phyloP scores from a whole-genome alignment of 805 yeast species.

The Suhomyces sp. region DNA sequence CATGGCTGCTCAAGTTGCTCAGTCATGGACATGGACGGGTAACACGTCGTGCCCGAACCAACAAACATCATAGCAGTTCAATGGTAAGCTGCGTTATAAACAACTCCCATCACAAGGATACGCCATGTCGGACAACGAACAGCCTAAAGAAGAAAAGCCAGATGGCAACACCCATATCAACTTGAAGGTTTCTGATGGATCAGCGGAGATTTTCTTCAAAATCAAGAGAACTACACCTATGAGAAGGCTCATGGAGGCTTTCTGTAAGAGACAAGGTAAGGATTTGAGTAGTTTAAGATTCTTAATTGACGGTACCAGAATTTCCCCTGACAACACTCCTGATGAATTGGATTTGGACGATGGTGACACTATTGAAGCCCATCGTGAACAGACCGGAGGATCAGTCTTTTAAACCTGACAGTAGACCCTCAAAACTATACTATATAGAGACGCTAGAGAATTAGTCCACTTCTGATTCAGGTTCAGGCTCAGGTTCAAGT shows the following conservation, averaged over 20 bases:
- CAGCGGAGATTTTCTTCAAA: conserved; percentile 92
- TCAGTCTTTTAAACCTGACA: conserved; percentile 7
- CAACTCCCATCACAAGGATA: conserved; percentile 1
- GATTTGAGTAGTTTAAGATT: conserved; percentile 79
- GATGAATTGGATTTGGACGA: conserved; percentile 91
- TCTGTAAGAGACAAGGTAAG: conserved; percentile 96
- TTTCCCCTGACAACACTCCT: conserved; percentile 86
- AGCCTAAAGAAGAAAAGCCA: conserved; percentile 46
- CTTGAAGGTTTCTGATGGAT: conserved; percentile 90
- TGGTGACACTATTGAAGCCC: conserved; percentile 95
- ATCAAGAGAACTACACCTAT: conserved; percentile 90
- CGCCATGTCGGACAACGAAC: conserved; percentile 20
- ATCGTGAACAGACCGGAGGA: conserved; percentile 88
- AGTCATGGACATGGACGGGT: background rate
- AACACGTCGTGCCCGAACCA: background rate
- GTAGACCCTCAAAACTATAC: background rate
- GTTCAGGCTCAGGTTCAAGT: background rate
- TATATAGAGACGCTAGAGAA: background rate
- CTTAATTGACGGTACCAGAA: conserved; percentile 89
- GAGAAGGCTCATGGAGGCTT: conserved; percentile 94
- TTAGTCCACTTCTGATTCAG: background rate
- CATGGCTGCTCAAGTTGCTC: background rate
- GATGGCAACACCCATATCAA: conserved; percentile 69
- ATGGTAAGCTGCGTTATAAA: background rate
- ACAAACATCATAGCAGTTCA: background rate